phyloP scores from a whole-genome alignment of 805 yeast genomes.

The fission yeast (Schizosaccharomyces pombe) region DNA sequence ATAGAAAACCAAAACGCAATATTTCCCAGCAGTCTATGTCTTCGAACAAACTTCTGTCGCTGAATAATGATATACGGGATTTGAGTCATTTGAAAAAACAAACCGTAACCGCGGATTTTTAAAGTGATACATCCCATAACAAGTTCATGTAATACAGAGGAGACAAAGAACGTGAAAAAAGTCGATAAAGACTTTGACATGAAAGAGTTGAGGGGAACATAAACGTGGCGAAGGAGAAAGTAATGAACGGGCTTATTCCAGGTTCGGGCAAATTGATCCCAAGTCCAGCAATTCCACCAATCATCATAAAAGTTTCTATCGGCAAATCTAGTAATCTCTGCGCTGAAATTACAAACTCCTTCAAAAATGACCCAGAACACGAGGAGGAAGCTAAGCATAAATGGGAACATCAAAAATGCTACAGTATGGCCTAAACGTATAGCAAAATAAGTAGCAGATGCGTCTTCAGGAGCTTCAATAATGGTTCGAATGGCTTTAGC shows the following conservation, averaged over 20 bases:
- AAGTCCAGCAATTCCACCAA: conserved; percentile 6
- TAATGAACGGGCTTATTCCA: conserved; percentile 7
- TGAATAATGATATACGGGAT: conserved; percentile 5
- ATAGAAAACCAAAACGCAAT: conserved; percentile 5
- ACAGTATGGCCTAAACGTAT: conserved; percentile 1
- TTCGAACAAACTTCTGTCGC: background rate
- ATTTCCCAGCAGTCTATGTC: conserved; percentile 3
- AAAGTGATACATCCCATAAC: conserved; percentile 3
- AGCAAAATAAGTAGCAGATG: background rate
- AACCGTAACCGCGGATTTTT: conserved; percentile 3
- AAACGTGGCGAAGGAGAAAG: conserved; percentile 6
- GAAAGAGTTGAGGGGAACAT: conserved; percentile 1
- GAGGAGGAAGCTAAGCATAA: conserved; percentile 3
- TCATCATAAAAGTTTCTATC: conserved; percentile 6
- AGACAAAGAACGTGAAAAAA: conserved; percentile 4
- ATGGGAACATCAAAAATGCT: background rate
- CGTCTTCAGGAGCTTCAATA: background rate
- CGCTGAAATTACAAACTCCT: conserved; percentile 4
- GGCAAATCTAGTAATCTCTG: conserved; percentile 6
- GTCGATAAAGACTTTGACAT: conserved; percentile 4
- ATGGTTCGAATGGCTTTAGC: background rate
- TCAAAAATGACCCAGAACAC: conserved; percentile 7
- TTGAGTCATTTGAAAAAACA: conserved; percentile 5
- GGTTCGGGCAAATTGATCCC: conserved; percentile 4
- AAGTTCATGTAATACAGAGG: conserved; percentile 5